Evolutionary conservation across 495 filamentous ascomycete species (phyloP), one percentile per base, ranked within the genome.

Genomic region (Tuber umbilicatum): DNA sequence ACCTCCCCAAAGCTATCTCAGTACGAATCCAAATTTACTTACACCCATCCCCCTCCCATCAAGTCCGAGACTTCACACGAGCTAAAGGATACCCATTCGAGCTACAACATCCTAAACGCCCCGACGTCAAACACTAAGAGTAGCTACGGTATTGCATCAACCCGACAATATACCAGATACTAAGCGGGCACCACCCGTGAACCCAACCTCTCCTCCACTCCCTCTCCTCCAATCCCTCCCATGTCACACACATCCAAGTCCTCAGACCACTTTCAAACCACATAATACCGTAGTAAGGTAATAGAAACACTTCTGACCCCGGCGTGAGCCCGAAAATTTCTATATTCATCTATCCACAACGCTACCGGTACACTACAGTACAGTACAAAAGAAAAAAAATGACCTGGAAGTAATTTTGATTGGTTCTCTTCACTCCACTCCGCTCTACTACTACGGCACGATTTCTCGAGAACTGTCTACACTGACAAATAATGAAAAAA

Each of bases 341-440:
- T 64, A 55, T 55, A 64, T 64, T 64, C 55, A 16, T 64, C 55
- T 64, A 64, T 64, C 55, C 55, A 31, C 55, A 31, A 31, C n/a
- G 2, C n/a, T n/a, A n/a, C n/a, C n/a, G n/a, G n/a, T n/a, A n/a
- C n/a, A n/a, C 55, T 64, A 31, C n/a, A 64, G 10, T 64, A 31
- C 55, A 17, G 2, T 31, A 64, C n/a, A 31, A 27, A 12, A 60
- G 0, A 60, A 60, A 31, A 27, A 23, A 23, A 27, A 12, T 5
- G 27, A 1, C n/a, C n/a, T 31, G 1, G 27, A 64, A 31, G n/a
- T 17, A 64, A 64, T 64, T 64, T 31, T 10, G 27, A 31, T 17
- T 64, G 27, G 55, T 31, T 64, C 55, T 27, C n/a, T 64, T 64
- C 55, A 31, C n/a, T 31, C 55, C 55, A 64, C 27, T 14, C 47